These are phyloP conservation scores for Elsinoe perseae DNA, from an alignment of 2,329 filamentous ascomycete genomes.

Conservation along the genomic window DNA sequence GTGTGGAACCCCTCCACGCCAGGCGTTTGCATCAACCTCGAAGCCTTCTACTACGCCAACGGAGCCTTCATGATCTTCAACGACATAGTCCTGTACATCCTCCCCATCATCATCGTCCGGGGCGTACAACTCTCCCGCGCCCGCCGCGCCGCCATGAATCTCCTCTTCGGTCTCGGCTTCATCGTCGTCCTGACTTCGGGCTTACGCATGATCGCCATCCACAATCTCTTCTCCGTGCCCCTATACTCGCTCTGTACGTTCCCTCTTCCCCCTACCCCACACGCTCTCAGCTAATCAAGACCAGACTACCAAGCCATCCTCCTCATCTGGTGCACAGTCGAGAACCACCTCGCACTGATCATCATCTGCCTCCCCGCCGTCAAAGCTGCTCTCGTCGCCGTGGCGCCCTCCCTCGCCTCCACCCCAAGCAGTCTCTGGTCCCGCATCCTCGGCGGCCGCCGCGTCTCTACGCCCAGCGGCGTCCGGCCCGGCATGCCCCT, in stretches of 20 bases:
- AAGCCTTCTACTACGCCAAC: slow-evolving; percentile 30
- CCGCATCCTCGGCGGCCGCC: slow-evolving; percentile 1
- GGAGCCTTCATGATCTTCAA: slow-evolving; percentile 33
- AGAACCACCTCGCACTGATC: slow-evolving; percentile 32
- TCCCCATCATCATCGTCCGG: slow-evolving; percentile 35
- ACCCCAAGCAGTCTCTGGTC: slow-evolving; percentile 4
- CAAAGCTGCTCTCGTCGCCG: slow-evolving; percentile 21
- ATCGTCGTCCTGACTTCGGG: slow-evolving; percentile 28
- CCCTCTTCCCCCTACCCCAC: background rate
- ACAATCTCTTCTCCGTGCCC: slow-evolving; percentile 22
- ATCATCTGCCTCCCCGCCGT: slow-evolving; percentile 31
- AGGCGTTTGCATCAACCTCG: slow-evolving; percentile 31
- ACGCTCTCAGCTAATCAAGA: background rate
- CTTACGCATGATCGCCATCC: slow-evolving; percentile 25
- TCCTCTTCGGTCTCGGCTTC: slow-evolving; percentile 29
- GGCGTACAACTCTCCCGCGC: slow-evolving; percentile 28
- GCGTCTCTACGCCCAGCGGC: background rate
- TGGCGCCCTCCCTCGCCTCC: slow-evolving; percentile 8
- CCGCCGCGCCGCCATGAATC: slow-evolving; percentile 31
- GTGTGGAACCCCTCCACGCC: slow-evolving; percentile 26
- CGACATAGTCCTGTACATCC: slow-evolving; percentile 32
- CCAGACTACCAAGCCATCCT: slow-evolving; percentile 16
- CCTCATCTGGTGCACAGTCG: slow-evolving; percentile 31
- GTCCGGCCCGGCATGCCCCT: slow-evolving; percentile 1
- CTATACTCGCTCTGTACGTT: slow-evolving; percentile 27